Conservation (phyloP, 345 rosid genomes). For the Mercurialis annua region DNA sequence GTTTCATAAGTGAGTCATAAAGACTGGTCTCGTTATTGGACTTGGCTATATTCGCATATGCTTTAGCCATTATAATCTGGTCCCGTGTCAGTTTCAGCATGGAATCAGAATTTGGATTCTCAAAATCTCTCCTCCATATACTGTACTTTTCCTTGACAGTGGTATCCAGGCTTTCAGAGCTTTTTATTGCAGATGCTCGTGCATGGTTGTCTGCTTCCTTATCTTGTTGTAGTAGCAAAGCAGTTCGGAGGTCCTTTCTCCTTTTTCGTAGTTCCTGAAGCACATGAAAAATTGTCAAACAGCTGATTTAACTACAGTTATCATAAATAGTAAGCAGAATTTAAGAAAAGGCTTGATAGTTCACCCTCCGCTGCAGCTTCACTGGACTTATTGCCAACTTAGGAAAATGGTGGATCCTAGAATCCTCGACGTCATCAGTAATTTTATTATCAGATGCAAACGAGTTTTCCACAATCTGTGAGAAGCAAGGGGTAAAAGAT, state of each 20-base stretch:
- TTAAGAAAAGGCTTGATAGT: slow-evolving; percentile 22
- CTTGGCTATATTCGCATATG: slow-evolving; percentile 85
- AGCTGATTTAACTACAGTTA: slow-evolving; percentile 23
- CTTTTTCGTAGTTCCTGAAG: slow-evolving; percentile 56
- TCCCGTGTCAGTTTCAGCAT: slow-evolving; percentile 87
- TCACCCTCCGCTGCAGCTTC: slow-evolving; percentile 81
- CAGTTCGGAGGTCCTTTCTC: slow-evolving; percentile 62
- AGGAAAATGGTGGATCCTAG: slow-evolving; percentile 25
- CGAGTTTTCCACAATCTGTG: slow-evolving; percentile 31
- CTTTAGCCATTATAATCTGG: slow-evolving; percentile 95
- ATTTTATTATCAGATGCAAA: slow-evolving; percentile 27
- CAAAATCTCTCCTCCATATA: slow-evolving; percentile 92
- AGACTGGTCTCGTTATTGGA: slow-evolving; percentile 55
- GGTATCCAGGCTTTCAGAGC: slow-evolving; percentile 50
- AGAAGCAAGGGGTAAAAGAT: slow-evolving; percentile 8
- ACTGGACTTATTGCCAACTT: slow-evolving; percentile 55
- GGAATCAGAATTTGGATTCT: slow-evolving; percentile 78
- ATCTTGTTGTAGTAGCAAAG: slow-evolving; percentile 55
- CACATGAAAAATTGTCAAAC: slow-evolving; percentile 26
- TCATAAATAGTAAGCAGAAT: slow-evolving; percentile 1
- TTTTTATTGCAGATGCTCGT: slow-evolving; percentile 60
- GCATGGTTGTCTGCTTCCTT: slow-evolving; percentile 51
- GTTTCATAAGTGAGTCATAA: slow-evolving; percentile 57
- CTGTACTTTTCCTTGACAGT: slow-evolving; percentile 68
- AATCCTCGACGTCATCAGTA: slow-evolving; percentile 34